Percentiles rank a stretch among this genome's conserved stretches.
phyloP scores from a whole-genome alignment of 768 basidiomycete genomes.

The Pleurotus giganteus region DNA sequence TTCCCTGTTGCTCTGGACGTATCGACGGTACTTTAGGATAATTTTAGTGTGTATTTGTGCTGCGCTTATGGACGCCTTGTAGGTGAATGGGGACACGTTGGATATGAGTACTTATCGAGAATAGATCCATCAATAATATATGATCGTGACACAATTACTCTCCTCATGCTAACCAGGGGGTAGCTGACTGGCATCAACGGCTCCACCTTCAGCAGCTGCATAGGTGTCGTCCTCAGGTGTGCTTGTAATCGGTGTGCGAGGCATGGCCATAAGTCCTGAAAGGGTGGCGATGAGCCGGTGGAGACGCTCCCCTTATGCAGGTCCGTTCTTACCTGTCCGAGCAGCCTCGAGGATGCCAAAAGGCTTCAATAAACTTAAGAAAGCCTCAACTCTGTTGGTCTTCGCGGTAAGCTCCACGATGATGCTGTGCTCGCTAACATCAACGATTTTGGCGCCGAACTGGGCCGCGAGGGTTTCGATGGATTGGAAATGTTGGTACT shows the following conservation, averaged over 20 bases:
- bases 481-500: slow-evolving; percentile 88
- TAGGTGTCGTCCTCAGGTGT: slow-evolving; percentile 56
- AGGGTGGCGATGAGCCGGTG: not conserved
- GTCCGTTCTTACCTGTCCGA: slow-evolving; percentile 65
- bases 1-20: not conserved
- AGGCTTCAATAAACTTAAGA: slow-evolving; percentile 86
- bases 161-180: slow-evolving; percentile 98
- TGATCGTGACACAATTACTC: too few species aligned
- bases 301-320: slow-evolving; percentile 21
- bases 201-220: slow-evolving; percentile 39
- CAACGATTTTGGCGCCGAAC: slow-evolving; percentile 91
- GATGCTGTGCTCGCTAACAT: slow-evolving; percentile 91
- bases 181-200: slow-evolving; percentile 87
- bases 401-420: slow-evolving; percentile 96
- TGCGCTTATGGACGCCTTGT: not conserved
- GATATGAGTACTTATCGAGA: not conserved
- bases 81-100: not conserved
- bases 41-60: too few species aligned
- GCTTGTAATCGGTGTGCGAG: slow-evolving; percentile 82
- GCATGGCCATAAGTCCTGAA: slow-evolving; percentile 96
- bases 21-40: too few species aligned
- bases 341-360: slow-evolving; percentile 97
- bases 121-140: too few species aligned
- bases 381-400: slow-evolving; percentile 87
- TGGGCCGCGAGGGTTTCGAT: slow-evolving; percentile 81